Percentiles rank a stretch among this genome's conserved stretches.
Evolutionary conservation across 148 eudicot species (phyloP).

Genomic region (Bassia scoparia): DNA sequence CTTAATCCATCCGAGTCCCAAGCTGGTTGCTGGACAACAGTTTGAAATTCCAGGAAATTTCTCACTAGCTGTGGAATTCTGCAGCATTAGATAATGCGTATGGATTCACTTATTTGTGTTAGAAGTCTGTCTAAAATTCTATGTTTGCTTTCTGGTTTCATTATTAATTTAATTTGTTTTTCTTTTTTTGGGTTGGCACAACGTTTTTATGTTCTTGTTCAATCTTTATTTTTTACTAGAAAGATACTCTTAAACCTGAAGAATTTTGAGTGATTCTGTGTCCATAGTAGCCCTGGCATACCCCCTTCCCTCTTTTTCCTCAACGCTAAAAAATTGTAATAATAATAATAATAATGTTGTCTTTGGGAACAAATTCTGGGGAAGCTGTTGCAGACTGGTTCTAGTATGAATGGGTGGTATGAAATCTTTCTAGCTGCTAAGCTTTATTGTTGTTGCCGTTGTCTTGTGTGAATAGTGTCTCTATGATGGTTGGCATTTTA

Average conservation of each 20-base stretch:
- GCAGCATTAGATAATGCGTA: background rate
- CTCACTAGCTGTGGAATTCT: background rate
- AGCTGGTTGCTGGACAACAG: background rate
- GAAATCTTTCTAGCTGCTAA: too few species aligned
- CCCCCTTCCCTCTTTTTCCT: background rate
- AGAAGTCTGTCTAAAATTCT: background rate
- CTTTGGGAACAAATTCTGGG: background rate
- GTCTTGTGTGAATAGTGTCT: background rate
- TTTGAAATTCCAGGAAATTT: constrained; percentile 1
- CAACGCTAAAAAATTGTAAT: background rate
- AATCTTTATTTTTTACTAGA: background rate
- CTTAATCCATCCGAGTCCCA: constrained; percentile 26
- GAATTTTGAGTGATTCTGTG: background rate
- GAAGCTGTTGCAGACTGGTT: background rate
- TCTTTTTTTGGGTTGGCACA: background rate
- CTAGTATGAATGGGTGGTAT: too few species aligned
- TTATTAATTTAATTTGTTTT: background rate
- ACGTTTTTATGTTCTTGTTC: background rate
- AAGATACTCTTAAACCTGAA: background rate
- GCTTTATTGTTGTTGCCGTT: background rate
- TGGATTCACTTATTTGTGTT: background rate
- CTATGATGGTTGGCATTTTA: constrained; percentile 24
- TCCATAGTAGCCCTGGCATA: background rate
- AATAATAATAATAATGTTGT: too few species aligned
- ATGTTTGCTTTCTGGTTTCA: too few species aligned